phyloP scores from a whole-genome alignment of 1,284 basidiomycete species.

The Ustilago xerochloae region DNA sequence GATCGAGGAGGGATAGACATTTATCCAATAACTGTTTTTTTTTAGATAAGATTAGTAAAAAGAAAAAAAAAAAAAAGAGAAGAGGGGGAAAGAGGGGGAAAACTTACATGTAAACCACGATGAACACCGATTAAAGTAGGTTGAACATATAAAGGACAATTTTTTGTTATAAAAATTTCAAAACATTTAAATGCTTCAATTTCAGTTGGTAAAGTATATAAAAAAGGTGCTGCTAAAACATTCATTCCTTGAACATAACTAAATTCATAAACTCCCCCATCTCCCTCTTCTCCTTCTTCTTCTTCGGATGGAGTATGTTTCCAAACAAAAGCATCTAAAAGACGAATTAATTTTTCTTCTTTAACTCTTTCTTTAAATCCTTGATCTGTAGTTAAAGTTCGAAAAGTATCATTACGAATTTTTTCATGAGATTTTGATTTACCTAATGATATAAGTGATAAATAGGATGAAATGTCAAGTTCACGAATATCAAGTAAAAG shows the following conservation, averaged over 20 bases:
- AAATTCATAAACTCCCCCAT: conserved; percentile 73
- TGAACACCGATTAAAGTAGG: conserved; percentile 95
- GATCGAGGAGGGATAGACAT: conserved; percentile 89
- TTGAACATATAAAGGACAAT: conserved; percentile 92
- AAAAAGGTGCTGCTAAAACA: conserved; percentile 93
- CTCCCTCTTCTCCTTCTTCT: conserved; percentile 71
- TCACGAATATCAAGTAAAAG: conserved; percentile 49
- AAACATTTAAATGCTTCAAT: conserved; percentile 97
- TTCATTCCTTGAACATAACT: conserved; percentile 99
- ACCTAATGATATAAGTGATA: conserved; percentile 51
- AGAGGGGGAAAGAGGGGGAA: not conserved
- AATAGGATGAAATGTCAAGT: conserved; percentile 44
- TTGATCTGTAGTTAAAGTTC: conserved; percentile 92
- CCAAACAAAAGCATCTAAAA: conserved; percentile 98
- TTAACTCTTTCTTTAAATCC: conserved; percentile 93
- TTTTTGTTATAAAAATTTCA: conserved; percentile 89
- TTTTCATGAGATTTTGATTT: conserved; percentile 64
- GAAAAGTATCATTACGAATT: conserved; percentile 73
- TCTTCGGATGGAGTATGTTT: conserved; percentile 73
- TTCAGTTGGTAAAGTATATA: conserved; percentile 94
- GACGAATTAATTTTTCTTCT: conserved; percentile 93
- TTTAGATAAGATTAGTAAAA: not conserved
- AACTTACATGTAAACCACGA: conserved; percentile 83
- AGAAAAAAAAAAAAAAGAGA: not conserved
- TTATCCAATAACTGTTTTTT: conserved; percentile 81